phyloP scores from a whole-genome alignment of 2,329 filamentous ascomycete genomes.

The Neopestalotiopsis sp. region DNA sequence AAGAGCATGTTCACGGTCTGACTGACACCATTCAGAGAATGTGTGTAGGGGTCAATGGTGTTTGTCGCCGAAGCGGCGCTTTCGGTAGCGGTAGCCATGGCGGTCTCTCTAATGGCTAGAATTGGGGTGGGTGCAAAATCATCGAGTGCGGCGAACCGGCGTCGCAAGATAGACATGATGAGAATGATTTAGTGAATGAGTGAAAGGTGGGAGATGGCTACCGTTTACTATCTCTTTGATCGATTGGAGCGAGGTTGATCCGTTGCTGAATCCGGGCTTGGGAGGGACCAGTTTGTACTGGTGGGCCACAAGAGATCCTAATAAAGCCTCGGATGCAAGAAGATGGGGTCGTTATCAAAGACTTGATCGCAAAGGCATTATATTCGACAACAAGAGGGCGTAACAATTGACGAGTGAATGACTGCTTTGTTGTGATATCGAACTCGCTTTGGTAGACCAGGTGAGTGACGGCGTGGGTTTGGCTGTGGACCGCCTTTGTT shows the following conservation, averaged over 20 bases:
- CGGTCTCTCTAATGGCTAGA: conserved; percentile 30
- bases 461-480: not conserved
- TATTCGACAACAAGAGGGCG: conserved; percentile 26
- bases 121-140: conserved; percentile 31
- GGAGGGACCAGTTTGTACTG: conserved; percentile 28
- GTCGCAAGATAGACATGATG: conserved; percentile 36
- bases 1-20: conserved; percentile 62
- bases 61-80: conserved; percentile 37
- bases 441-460: not conserved
- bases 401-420: conserved; percentile 5
- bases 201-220: conserved; percentile 4
- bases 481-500: not conserved
- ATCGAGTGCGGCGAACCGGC: conserved; percentile 37
- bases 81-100: conserved; percentile 25
- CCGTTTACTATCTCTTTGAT: not conserved
- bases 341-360: conserved; percentile 22
- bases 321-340: conserved; percentile 31
- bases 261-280: conserved; percentile 6
- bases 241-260: not conserved
- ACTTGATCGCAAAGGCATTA: conserved; percentile 34
- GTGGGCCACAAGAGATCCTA: conserved; percentile 22
- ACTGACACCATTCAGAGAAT: conserved; percentile 64
- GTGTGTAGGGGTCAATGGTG: conserved; percentile 61
- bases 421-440: conserved; percentile 5
- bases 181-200: conserved; percentile 18